Evolutionary conservation across 495 filamentous ascomycete genomes (phyloP), one percentile per base, ranked within the genome.

Genomic region (Hypoxylon trugodes): DNA sequence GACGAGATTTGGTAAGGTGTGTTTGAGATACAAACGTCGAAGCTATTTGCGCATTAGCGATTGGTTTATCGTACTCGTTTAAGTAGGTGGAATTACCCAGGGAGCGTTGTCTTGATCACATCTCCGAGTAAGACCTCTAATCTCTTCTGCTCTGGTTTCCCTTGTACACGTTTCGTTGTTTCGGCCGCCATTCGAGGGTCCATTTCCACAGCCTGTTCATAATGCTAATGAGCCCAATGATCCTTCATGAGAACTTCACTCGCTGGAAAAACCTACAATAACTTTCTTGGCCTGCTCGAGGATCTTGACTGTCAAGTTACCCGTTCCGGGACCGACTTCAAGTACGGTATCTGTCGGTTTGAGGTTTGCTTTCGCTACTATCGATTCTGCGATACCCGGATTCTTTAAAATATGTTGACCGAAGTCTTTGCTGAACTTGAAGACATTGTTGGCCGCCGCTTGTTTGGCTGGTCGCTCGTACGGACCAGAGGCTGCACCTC

Each of bases 101-200:
- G 67, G 10, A 73, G 68, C 12, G 68, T 60, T 7, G 67, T 77
- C 80, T 97, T 98, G 72, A 96, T 94, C 48, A 97, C 93, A 74
- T 98, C 94, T 9, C 94, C 95, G 1, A 98, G 80, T 33, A 96
- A 79, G 21, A 97, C 86, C 45, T 96, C 91, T 35, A 97, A 76
- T 62, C 87, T 82, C 69, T 91, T 93, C 66, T 89, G 87, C 56
- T 87, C 81, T 2, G 93, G 90, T 35, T 86, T 93, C 13, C 89
- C 91, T 73, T 96, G 91, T 22, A 97, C 92, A 58, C 93, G 89
- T 72, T 97, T 97, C 38, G 93, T 96, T 62, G 96, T 85, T 74
- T 98, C 95, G 22, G 93, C 94, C 4, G 93, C 94, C 95, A 97
- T 98, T 69, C 94, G 84, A 38, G 94, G 94, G 74, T 97, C 94